Evolutionary conservation across 2,329 filamentous ascomycete genomes (phyloP).

Genomic region (Elsinoe fawcettii): DNA sequence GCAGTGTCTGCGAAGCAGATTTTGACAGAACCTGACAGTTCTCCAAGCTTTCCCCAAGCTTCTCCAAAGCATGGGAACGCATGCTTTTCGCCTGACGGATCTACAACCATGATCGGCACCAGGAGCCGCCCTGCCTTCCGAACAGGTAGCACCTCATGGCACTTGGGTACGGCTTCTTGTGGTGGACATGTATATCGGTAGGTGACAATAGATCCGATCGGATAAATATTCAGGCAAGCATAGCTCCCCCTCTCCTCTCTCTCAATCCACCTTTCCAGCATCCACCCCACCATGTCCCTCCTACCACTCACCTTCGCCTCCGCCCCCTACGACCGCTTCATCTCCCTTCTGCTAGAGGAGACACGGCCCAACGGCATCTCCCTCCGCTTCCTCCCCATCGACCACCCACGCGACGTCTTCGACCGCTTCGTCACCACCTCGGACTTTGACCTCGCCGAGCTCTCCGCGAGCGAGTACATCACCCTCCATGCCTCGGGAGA

Average conservation of each 20-base stretch:
- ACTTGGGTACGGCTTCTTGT: background rate
- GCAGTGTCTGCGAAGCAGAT: too few relatives aligned
- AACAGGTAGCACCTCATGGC: background rate
- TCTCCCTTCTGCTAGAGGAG: conserved; percentile 24
- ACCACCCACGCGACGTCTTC: conserved; percentile 30
- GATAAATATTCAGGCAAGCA: background rate
- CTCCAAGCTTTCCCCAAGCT: conserved; percentile 3
- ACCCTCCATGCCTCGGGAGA: conserved; percentile 24
- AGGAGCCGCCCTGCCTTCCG: background rate
- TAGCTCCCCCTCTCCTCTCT: too few relatives aligned
- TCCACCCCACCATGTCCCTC: conserved; percentile 10
- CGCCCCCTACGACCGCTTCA: conserved; percentile 26
- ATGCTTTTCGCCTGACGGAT: background rate
- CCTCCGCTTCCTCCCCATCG: conserved; percentile 27
- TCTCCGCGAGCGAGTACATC: conserved; percentile 29
- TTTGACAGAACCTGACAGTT: too few relatives aligned
- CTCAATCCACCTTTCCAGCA: background rate
- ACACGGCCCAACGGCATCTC: conserved; percentile 26
- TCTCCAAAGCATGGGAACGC: background rate
- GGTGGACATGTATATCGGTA: background rate
- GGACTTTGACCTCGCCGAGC: conserved; percentile 28
- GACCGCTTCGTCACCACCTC: conserved; percentile 26
- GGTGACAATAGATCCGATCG: background rate
- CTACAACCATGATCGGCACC: background rate
- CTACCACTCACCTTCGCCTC: conserved; percentile 23